Evolutionary conservation across 2,329 filamentous ascomycete species (phyloP).

Genomic region (Zymoseptoria passerinii): DNA sequence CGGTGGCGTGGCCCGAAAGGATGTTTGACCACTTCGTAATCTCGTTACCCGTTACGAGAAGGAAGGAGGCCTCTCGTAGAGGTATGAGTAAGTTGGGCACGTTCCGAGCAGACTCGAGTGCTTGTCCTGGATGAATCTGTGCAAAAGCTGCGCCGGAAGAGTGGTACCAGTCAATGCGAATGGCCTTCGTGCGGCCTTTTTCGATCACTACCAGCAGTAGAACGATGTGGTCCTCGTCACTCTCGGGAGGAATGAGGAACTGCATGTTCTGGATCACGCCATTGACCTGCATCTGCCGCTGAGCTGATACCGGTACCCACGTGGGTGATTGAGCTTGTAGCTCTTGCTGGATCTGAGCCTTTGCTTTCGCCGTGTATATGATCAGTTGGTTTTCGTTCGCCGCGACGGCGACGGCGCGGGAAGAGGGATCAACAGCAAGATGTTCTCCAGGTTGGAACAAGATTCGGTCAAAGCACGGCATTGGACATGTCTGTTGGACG

Average conservation of each 20-base stretch:
- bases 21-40: constrained; percentile 34
- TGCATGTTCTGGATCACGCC: constrained; percentile 80
- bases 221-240: constrained; percentile 64
- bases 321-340: constrained; percentile 37
- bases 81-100: constrained; percentile 35
- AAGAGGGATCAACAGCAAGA: constrained; percentile 69
- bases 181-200: constrained; percentile 35
- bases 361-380: constrained; percentile 59
- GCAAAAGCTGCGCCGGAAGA: constrained; percentile 13
- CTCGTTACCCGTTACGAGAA: constrained; percentile 32
- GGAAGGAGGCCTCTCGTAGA: constrained; percentile 33
- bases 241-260: constrained; percentile 65
- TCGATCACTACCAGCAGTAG: constrained; percentile 55
- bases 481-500: constrained; percentile 49
- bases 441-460: constrained; percentile 52
- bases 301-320: constrained; percentile 53
- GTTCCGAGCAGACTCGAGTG: constrained; percentile 15
- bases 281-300: constrained; percentile 43
- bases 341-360: constrained; percentile 44
- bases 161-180: constrained; percentile 27
- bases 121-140: constrained; percentile 18
- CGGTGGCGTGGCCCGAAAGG: constrained; percentile 31
- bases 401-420: constrained; percentile 56
- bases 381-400: constrained; percentile 63
- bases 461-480: constrained; percentile 47